A percentile compares a stretch with the other conserved stretches of the same genome.
phyloP scores from a whole-genome alignment of 345 rosid species.

The Cochlearia excelsa region DNA sequence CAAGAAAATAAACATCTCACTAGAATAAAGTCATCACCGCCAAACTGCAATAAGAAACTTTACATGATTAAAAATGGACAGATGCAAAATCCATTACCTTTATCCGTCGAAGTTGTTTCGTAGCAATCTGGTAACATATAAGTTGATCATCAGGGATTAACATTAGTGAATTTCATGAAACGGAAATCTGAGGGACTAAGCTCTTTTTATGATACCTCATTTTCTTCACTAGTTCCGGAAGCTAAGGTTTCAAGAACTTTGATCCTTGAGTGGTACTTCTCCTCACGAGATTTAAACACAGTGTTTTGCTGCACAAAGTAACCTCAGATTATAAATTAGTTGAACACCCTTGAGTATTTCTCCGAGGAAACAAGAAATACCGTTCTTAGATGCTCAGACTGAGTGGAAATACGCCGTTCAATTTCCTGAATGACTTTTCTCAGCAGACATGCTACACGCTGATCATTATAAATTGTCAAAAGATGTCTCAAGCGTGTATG shows the following conservation, averaged over 20 bases:
- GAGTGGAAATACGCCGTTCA: conserved; percentile 93
- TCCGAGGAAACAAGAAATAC: conserved; percentile 36
- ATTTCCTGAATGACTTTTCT: conserved; percentile 94
- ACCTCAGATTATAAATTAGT: conserved; percentile 4
- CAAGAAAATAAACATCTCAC: conserved; percentile 23
- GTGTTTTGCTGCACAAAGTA: conserved; percentile 69
- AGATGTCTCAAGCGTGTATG: conserved; percentile 19
- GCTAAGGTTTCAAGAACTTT: conserved; percentile 91
- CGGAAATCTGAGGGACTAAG: conserved; percentile 1
- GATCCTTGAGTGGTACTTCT: conserved; percentile 79
- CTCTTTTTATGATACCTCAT: conserved; percentile 47
- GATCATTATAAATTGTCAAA: conserved; percentile 19
- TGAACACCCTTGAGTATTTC: conserved; percentile 4
- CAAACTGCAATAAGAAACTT: not conserved
- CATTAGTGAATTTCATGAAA: conserved; percentile 10
- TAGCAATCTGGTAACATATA: conserved; percentile 44
- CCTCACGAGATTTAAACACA: conserved; percentile 89
- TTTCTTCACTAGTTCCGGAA: conserved; percentile 61
- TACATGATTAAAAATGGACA: not conserved
- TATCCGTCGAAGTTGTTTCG: conserved; percentile 48
- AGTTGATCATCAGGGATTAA: conserved; percentile 26
- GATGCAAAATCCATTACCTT: conserved; percentile 43
- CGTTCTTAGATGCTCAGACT: conserved; percentile 88
- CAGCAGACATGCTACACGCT: conserved; percentile 82
- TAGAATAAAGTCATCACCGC: not conserved